Evolutionary conservation across 2,329 filamentous ascomycete genomes (phyloP).

Genomic region (Teratosphaeria destructans): DNA sequence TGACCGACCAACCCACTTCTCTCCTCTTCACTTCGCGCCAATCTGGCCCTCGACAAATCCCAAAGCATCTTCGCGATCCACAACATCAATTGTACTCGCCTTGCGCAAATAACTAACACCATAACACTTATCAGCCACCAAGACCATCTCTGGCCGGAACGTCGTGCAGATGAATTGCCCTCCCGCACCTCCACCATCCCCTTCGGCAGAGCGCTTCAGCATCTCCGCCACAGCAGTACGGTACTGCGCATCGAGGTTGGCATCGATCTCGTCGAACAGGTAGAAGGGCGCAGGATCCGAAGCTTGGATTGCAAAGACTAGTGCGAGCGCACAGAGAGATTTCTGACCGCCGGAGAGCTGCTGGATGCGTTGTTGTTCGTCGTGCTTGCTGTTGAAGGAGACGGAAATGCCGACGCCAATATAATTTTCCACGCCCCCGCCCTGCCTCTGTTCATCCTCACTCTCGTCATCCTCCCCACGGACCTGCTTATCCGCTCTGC

Average conservation of each 20-base stretch:
- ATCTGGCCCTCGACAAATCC: conserved; percentile 87
- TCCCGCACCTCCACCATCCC: conserved; percentile 26
- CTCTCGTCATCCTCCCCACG: conserved; percentile 36
- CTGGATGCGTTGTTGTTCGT: conserved; percentile 96
- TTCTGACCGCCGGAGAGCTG: conserved; percentile 96
- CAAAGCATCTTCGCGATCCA: conserved; percentile 75
- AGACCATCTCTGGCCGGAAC: conserved; percentile 91
- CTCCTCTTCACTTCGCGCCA: conserved; percentile 12
- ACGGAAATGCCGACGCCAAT: conserved; percentile 93
- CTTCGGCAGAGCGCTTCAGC: conserved; percentile 48
- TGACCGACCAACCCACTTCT: no score
- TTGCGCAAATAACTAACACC: conserved; percentile 88
- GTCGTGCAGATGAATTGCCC: conserved; percentile 94
- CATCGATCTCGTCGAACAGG: conserved; percentile 97
- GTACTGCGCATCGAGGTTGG: conserved; percentile 96
- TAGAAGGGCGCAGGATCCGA: conserved; percentile 97
- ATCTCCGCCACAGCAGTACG: conserved; percentile 88
- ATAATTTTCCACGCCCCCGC: conserved; percentile 72
- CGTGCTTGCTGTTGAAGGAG: conserved; percentile 96
- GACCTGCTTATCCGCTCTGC: conserved; percentile 63
- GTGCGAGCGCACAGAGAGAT: conserved; percentile 84
- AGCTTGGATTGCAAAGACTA: conserved; percentile 97
- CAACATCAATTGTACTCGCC: conserved; percentile 87
- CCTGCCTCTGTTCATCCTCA: conserved; percentile 30
- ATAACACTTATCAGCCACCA: conserved; percentile 94